phyloP scores from a whole-genome alignment of 805 yeast species.

The Cyberlindnera nakhonratchasimensis region DNA sequence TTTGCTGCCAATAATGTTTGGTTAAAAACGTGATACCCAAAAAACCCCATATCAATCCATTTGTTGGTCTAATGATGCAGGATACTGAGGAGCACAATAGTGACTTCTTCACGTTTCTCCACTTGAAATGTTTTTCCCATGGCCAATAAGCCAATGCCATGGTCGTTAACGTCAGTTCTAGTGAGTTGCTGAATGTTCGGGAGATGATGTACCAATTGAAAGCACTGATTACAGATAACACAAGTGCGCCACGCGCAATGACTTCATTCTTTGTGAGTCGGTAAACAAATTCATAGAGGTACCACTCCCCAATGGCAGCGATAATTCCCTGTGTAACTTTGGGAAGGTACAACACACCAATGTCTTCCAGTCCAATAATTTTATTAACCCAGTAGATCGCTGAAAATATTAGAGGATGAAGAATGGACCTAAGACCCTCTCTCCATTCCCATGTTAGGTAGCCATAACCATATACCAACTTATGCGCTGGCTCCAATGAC shows the following conservation, averaged over 20 bases:
- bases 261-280: constrained; percentile 31
- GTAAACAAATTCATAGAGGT: constrained; percentile 46
- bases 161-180: constrained; percentile 71
- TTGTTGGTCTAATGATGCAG: constrained; percentile 82
- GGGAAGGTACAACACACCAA: constrained; percentile 50
- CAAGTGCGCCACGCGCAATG: constrained; percentile 41
- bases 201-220: constrained; percentile 82
- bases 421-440: constrained; percentile 65
- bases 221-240: constrained; percentile 55
- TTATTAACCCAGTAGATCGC: constrained; percentile 37
- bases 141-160: constrained; percentile 73
- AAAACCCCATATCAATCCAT: constrained; percentile 69
- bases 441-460: constrained; percentile 94
- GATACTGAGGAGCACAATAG: constrained; percentile 54
- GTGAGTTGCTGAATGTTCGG: constrained; percentile 80
- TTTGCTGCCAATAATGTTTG: constrained; percentile 10
- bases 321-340: constrained; percentile 64
- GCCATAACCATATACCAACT: constrained; percentile 72
- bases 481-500: constrained; percentile 87
- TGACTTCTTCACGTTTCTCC: constrained; percentile 31
- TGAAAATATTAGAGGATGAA: constrained; percentile 75
- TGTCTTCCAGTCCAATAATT: constrained; percentile 31
- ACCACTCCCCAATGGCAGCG: constrained; percentile 70
- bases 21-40: constrained; percentile 41
- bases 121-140: constrained; percentile 38